phyloP scores from a whole-genome alignment of 352 stramenopile species.

The Pythium plurisporium region DNA sequence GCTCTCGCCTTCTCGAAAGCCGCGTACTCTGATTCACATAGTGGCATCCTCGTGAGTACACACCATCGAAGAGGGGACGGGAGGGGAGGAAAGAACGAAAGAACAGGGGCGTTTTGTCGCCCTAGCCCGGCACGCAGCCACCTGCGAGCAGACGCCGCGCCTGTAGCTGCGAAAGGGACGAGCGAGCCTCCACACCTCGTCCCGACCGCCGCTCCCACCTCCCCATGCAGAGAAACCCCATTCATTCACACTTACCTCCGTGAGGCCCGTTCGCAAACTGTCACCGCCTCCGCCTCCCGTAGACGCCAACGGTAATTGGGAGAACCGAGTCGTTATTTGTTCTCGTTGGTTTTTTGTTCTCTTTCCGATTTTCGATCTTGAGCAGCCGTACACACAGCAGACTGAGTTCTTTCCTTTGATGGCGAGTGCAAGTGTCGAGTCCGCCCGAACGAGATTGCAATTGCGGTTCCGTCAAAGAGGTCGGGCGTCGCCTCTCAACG shows the following conservation, averaged over 20 bases:
- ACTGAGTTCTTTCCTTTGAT: conserved; percentile 2
- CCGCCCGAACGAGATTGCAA: not conserved
- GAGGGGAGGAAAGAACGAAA: too few species aligned
- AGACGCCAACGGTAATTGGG: not conserved
- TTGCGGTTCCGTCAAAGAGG: not conserved
- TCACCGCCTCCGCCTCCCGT: not conserved
- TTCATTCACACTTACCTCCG: not conserved
- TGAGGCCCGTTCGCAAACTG: conserved; percentile 2
- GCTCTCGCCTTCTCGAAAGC: too few species aligned
- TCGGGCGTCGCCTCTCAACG: not conserved
- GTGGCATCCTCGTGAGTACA: not conserved
- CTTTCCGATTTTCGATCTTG: not conserved
- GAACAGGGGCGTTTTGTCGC: not conserved
- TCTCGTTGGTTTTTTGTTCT: too few species aligned
- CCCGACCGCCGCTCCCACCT: not conserved
- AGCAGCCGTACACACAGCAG: not conserved
- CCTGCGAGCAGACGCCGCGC: not conserved
- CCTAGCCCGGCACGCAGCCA: not conserved
- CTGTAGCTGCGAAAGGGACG: not conserved
- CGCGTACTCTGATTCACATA: not conserved
- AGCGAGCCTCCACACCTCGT: conserved; percentile 14
- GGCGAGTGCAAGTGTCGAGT: conserved; percentile 9
- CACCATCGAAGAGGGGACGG: not conserved
- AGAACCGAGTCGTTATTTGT: conserved; percentile 2
- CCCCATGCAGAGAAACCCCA: not conserved